Base-by-base conservation (phyloP, 1,284 basidiomycete species). In the Ceratobasidium papillatum region DNA sequence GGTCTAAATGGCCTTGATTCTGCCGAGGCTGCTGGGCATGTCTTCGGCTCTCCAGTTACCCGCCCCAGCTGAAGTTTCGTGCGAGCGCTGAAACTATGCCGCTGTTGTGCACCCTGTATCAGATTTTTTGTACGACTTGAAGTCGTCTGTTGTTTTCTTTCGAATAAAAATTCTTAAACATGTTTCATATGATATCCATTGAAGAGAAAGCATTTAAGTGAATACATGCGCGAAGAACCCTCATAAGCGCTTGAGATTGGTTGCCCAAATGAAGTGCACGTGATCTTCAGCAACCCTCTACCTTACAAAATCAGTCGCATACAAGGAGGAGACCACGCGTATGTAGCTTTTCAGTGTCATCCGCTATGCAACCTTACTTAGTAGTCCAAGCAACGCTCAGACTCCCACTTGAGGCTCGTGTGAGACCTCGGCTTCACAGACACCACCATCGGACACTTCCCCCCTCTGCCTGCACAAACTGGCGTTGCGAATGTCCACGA, bases 401-500 rank as follows among this genome's bases (percentile, higher is more conserved):
- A 32, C 27, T 52, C 3, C 17, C 22, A n/a, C 43, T 32, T n/a
- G n/a, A n/a, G 36, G 41, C 41, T 45, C 59, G 36, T 62, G 32
- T 22, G 56, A 59, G 56, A 36, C 32, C 25, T 38, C 30, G 38
- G 54, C 9, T 34, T 32, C 30, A 38, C 25, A 38, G 27, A 56
- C 36, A 58, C 51, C 34, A 47, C 66, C 36, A 43, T 54, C n/a
- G 14, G 1, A 27, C 54, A 19, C 52, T 43, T 34, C 27, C 45
- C 62, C 49, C n/a, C 52, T 19, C 34, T 22, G 47, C 36, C 34
- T 27, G 38, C 59, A 52, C 64, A 58, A 22, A 25, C 66, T 69
- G 66, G 66, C 54, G 66, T 47, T 19, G 52, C 66, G 51, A 43
- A 69, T 69, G 66, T 58, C 66, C 66, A 56, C 66, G n/a, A 41